Evolutionary conservation across 2,329 filamentous ascomycete species (phyloP), one percentile per base, ranked within the genome.

Genomic region (Exophiala oligosperma): DNA sequence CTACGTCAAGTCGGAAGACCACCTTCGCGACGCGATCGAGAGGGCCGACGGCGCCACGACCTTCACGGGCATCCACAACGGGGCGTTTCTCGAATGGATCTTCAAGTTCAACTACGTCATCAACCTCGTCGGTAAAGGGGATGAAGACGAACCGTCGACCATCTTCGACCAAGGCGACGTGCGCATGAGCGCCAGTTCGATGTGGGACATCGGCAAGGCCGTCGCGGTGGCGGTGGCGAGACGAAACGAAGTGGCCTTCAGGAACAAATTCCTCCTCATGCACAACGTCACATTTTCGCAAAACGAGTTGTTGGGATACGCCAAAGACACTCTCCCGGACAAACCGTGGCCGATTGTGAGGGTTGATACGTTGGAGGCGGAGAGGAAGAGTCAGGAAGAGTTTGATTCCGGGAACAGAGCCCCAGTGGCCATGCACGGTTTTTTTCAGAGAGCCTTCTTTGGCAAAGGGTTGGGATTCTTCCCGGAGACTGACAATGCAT

Each of bases 161-260:
- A 28, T 28, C 26, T 28, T 28, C 26, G 26, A 28, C 26, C 64
- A 67, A 11, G 72, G 72, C n/a, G 63, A 68, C 37, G 57, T 54
- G 1, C 68, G 64, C 38, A 64, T 64, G 9, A 72, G 68, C 52
- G 65, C 68, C 54, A 67, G 72, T 1, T 74, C 68, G 7, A 56
- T 73, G 3, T 57, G 55, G 26, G 68, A 70, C 12, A 71, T 73
- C 1, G 75, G 74, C 12, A 69, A 70, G 32, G 64, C 72, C n/a
- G 63, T 73, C 5, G 72, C 73, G 6, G 68, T 66, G 32, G 61
- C 73, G 2, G 63, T 77, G 11, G 67, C 69, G 38, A 68, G 75
- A 29, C 71, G 72, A 0, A 70, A 73, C 9, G 69, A 69, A 12
- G 17, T 8, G 8, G 26, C 26, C 4, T 28, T 28, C 26, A 28